phyloP scores from a whole-genome alignment of 1,284 basidiomycete genomes.

The Ustilago nuda region DNA sequence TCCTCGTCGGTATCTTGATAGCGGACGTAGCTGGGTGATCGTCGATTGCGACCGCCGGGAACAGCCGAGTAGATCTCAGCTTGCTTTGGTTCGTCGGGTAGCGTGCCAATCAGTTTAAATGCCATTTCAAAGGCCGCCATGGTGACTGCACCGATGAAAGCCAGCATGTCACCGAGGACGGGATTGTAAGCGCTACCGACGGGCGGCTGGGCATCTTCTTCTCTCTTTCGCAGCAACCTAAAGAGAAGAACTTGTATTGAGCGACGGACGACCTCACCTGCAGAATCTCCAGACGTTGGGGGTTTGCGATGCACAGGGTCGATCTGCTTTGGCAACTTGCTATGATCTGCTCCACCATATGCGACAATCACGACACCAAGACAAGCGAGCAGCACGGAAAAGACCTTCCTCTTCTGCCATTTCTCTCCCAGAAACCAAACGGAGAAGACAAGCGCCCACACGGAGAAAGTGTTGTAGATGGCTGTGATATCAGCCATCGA shows the following conservation, averaged over 20 bases:
- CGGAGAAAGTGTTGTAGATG: conserved; percentile 68
- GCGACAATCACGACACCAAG: conserved; percentile 64
- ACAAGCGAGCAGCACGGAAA: conserved; percentile 62
- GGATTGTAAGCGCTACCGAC: conserved; percentile 49
- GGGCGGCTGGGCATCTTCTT: conserved; percentile 5
- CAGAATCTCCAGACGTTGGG: conserved; percentile 16
- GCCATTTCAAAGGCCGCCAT: conserved; percentile 68
- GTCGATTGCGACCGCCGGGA: conserved; percentile 30
- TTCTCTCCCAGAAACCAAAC: conserved; percentile 66
- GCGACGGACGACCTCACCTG: conserved; percentile 16
- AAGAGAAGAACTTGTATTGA: not conserved
- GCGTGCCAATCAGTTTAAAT: conserved; percentile 65
- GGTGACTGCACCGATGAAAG: conserved; percentile 64
- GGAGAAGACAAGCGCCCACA: conserved; percentile 68
- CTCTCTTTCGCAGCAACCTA: conserved; percentile 7
- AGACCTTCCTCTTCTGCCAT: conserved; percentile 63
- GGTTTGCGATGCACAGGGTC: conserved; percentile 56
- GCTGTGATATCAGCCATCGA: conserved; percentile 68
- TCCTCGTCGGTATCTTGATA: conserved; percentile 18
- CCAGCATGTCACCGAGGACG: conserved; percentile 58
- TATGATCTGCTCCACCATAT: conserved; percentile 62
- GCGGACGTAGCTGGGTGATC: conserved; percentile 46
- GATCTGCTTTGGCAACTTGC: conserved; percentile 46
- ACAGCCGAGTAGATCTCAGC: conserved; percentile 49
- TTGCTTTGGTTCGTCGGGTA: conserved; percentile 59